Conservation (phyloP, 352 stramenopile species). For the Pythium dissotocum region DNA sequence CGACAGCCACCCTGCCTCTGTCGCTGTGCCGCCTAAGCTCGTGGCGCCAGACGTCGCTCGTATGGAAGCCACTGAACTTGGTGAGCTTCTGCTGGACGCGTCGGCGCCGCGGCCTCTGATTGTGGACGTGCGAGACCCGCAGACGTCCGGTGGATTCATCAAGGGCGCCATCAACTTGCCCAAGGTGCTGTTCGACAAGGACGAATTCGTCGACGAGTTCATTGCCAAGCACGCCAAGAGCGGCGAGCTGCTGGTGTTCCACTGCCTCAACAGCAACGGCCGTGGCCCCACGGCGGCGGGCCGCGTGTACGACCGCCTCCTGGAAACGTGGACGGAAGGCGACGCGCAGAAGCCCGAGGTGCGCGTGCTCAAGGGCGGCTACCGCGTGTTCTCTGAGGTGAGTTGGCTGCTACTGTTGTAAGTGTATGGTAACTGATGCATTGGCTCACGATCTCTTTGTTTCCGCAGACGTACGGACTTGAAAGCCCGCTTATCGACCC, state of each 20-base stretch:
- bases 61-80: slow-evolving; percentile 30
- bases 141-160: slow-evolving; percentile 37
- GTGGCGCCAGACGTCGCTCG: slow-evolving; percentile 29
- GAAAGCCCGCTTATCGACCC: slow-evolving; percentile 23
- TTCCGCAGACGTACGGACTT: slow-evolving; percentile 17
- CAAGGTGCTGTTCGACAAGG: slow-evolving; percentile 34
- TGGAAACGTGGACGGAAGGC: slow-evolving; percentile 8
- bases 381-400: slow-evolving; percentile 36
- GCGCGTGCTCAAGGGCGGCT: slow-evolving; percentile 34
- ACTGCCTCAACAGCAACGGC: slow-evolving; percentile 41
- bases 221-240: slow-evolving; percentile 25
- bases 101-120: slow-evolving; percentile 17
- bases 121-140: slow-evolving; percentile 37
- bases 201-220: slow-evolving; percentile 37
- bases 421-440: not conserved
- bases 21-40: slow-evolving; percentile 12
- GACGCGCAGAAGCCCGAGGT: slow-evolving; percentile 30
- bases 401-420: not conserved
- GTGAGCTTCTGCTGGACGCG: slow-evolving; percentile 16
- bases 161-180: slow-evolving; percentile 38
- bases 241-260: slow-evolving; percentile 37
- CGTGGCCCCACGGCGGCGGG: slow-evolving; percentile 26
- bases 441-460: not conserved
- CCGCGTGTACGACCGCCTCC: slow-evolving; percentile 31
- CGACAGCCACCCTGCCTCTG: not conserved